Conservation (phyloP, 108 stramenopile species). For the Skeletonema costatum region DNA sequence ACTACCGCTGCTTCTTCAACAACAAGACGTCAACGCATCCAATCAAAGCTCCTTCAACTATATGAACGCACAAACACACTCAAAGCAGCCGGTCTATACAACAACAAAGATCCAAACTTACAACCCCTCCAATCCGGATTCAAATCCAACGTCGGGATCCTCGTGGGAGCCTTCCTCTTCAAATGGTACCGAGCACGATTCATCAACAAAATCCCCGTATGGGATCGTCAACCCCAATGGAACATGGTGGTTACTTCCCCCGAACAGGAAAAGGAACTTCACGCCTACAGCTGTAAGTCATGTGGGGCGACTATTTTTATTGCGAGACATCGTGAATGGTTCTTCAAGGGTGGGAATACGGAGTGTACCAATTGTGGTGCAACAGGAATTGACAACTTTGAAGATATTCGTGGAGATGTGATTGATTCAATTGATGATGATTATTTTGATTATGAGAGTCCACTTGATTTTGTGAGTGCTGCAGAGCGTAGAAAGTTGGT, state of each 20-base stretch:
- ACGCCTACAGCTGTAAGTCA: slow-evolving; percentile 79
- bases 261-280: slow-evolving; percentile 85
- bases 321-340: slow-evolving; percentile 83
- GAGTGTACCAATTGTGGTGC: slow-evolving; percentile 85
- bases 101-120: slow-evolving; percentile 4
- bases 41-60: slow-evolving; percentile 1
- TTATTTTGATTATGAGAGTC: slow-evolving; percentile 85
- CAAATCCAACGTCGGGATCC: slow-evolving; percentile 46
- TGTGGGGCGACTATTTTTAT: slow-evolving; percentile 88
- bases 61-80: slow-evolving; percentile 47
- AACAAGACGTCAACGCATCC: slow-evolving; percentile 10
- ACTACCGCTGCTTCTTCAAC: not conserved
- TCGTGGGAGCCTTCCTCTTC: slow-evolving; percentile 65
- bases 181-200: slow-evolving; percentile 89
- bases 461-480: slow-evolving; percentile 80
- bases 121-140: slow-evolving; percentile 43
- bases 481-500: slow-evolving; percentile 73
- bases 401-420: slow-evolving; percentile 76
- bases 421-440: slow-evolving; percentile 79
- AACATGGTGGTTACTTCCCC: slow-evolving; percentile 85
- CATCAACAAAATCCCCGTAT: slow-evolving; percentile 83
- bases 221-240: slow-evolving; percentile 92
- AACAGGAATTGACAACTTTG: slow-evolving; percentile 82
- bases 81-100: slow-evolving; percentile 40
- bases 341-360: slow-evolving; percentile 80